Conservation (phyloP, 352 stramenopile species). For the Phytopythium chamaehyphon region DNA sequence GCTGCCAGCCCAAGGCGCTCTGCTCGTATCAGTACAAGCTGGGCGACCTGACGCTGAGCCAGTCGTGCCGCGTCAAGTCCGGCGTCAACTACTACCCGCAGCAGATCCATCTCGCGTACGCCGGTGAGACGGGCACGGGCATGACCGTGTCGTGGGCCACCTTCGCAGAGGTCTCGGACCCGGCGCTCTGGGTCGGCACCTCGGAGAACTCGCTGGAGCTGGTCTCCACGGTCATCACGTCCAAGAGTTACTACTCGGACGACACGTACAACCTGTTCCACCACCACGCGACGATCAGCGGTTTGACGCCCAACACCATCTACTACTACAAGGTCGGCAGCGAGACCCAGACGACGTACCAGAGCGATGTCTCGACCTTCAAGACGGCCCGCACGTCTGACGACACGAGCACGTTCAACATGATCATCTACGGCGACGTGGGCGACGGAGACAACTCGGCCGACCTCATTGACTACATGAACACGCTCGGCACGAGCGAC, state of each 20-base stretch:
- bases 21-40: constrained; percentile 35
- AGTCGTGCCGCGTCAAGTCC: constrained; percentile 38
- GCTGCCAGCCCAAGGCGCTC: constrained; percentile 20
- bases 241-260: constrained; percentile 42
- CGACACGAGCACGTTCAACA: constrained; percentile 24
- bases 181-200: constrained; percentile 33
- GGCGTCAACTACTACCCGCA: constrained; percentile 50
- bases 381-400: constrained; percentile 20
- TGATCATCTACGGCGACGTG: constrained; percentile 43
- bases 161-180: background rate
- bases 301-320: constrained; percentile 12
- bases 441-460: constrained; percentile 30
- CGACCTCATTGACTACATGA: constrained; percentile 34
- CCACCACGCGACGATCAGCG: constrained; percentile 26
- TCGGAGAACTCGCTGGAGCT: constrained; percentile 12
- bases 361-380: constrained; percentile 22
- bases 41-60: constrained; percentile 29
- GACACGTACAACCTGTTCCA: constrained; percentile 39
- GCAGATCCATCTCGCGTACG: constrained; percentile 54
- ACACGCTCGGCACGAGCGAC: constrained; percentile 12
- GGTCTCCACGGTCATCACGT: constrained; percentile 7
- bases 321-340: constrained; percentile 36
- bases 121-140: constrained; percentile 29
- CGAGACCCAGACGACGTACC: constrained; percentile 12
- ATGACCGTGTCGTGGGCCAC: constrained; percentile 30